phyloP scores from a whole-genome alignment of 331 rosid genomes.

The Saraca asoca region DNA sequence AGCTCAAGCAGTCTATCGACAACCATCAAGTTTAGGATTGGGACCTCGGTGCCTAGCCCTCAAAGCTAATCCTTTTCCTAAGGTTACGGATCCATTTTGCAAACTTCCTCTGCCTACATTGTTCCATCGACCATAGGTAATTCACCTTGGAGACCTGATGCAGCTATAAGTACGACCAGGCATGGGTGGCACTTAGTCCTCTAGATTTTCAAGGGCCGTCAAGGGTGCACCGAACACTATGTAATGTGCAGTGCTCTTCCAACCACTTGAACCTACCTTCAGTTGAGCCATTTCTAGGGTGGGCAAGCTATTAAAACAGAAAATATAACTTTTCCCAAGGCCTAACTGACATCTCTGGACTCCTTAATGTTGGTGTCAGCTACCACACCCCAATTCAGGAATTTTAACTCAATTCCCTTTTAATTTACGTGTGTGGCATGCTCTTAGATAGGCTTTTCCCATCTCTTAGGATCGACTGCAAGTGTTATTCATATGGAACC shows the following conservation, averaged over 20 bases:
- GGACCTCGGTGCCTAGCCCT: background rate
- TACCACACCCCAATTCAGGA: no score
- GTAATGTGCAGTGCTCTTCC: constrained; percentile 44
- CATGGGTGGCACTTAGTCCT: constrained; percentile 45
- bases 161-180: constrained; percentile 47
- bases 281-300: constrained; percentile 41
- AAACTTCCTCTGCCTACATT: constrained; percentile 53
- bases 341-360: constrained; percentile 31
- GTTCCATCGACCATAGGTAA: constrained; percentile 47
- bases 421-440: no score
- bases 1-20: no score
- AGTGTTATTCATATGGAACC: no score
- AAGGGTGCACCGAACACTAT: constrained; percentile 46
- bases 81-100: constrained; percentile 45
- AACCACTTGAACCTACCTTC: constrained; percentile 45
- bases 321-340: constrained; percentile 34
- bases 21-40: no score
- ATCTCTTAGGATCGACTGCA: no score
- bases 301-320: constrained; percentile 36
- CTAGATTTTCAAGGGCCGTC: constrained; percentile 45
- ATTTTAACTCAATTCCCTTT: no score
- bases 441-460: no score
- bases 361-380: no score
- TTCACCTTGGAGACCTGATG: constrained; percentile 52
- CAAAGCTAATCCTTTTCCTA: constrained; percentile 32